Base-by-base conservation (phyloP, 116 monocot species). In the Papilionanthe hybrid region DNA sequence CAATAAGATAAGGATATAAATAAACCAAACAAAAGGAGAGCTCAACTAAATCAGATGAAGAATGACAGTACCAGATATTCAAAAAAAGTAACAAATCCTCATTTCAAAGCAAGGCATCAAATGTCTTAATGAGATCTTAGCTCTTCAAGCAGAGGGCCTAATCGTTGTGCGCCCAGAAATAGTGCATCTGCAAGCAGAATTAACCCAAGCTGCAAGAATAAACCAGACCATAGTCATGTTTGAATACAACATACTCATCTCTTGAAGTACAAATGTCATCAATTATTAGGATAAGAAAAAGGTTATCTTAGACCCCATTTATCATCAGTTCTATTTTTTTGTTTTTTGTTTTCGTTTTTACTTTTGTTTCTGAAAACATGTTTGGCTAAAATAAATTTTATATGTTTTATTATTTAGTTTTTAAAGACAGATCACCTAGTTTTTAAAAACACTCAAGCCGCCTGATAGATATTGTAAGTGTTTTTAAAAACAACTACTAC, bases 161-260 rank as follows among this genome's bases (percentile, higher is more conserved):
- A 53, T 74, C 81, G 88, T 77, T 92, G 92, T 77, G 86, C 85
- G 9, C 94, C 97, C 71, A 97, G 74, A 80, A 85, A 97, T 76
- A 97, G 84, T 7, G 91, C 97, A 77, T 97, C 92, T 65, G 85
- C 88, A 53, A 94, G 80, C 43, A 97, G 22, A 60, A 97, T 78
- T 56, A 86, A 72, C 67, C 88, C 97, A 66, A 92, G 32, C 97
- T 97, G 87, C 9, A 25, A 76, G 55, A 76, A 76, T 22, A 76
- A 76, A 53, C n/a, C 50, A 76, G 17, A 9, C 17, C 53, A 76
- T 55, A 20, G 42, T 15, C 11, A 25, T 53, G 60, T 32, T 69
- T 30, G 9, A 27, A 32, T 69, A 13, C 32, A n/a, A 13, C 15
- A 69, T 13, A 11, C 9, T 30, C 29, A 10, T 47, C 42, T 22